Base-by-base conservation (phyloP, 305 asterid genomes). In the Andrographis paniculata region DNA sequence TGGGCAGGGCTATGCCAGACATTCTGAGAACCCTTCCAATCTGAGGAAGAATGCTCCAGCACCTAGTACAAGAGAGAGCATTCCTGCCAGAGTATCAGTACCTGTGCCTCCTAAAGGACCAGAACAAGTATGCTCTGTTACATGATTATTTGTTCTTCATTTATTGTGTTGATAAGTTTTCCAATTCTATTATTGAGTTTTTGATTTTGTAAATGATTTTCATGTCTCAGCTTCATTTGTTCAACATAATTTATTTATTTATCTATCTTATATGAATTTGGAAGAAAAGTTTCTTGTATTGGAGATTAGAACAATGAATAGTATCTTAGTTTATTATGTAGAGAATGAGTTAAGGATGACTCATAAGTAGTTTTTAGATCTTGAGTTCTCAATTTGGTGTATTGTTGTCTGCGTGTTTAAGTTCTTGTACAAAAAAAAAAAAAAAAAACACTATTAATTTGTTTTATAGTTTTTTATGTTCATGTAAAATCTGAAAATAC, bases 71-170 rank as follows among this genome's bases (percentile, higher is more conserved):
- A 77, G 50, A 69, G 84, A 70, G 38, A 74, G 64, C 40, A 54
- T 53, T 50, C 73, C 84, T 53, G 64, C 79, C 56, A 72, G 82
- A 68, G 58, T 76, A 45, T 66, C 67, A 70, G 52, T 80, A 45
- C 84, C 93, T 3, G 52, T 61, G 58, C 91, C 95, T 41, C 95
- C 92, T 53, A 87, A 62, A 75, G 87, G 77, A 58, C 83, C 78
- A 45, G 85, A 78, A 42, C 78, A 73, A 27, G 99, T 83, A 80
- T 50, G 93, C 66, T 61, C 31, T 33, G 20, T 39, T 51, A 54
- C 52, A 36, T 55, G 43, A 6, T 35, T n/a, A 3, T 53, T 24
- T 27, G 61, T 17, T 30, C 15, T 44, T 17, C 41, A 12, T 42
- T 13, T 35, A 17, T 16, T 63, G 54, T 19, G 40, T 44, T 17